phyloP scores from a whole-genome alignment of 2,329 filamentous ascomycete genomes.

The Lecanicillium sp. region DNA sequence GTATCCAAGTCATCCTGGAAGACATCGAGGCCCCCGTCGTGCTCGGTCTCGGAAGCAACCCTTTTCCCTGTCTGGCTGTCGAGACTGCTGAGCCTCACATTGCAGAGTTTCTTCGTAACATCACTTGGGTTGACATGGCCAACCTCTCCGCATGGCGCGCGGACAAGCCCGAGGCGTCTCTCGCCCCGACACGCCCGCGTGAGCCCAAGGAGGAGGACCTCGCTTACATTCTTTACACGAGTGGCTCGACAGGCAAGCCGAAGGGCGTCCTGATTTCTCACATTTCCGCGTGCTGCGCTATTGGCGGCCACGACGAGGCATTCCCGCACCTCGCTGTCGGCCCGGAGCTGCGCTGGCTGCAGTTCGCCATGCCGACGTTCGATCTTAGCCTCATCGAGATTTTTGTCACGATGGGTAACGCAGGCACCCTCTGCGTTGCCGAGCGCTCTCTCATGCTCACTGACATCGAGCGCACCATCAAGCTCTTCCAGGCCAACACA shows the following conservation, averaged over 20 bases:
- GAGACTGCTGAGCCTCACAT: constrained; percentile 18
- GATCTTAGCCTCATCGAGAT: constrained; percentile 13
- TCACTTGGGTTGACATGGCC: constrained; percentile 12
- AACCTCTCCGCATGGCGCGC: constrained; percentile 11
- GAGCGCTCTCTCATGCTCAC: constrained; percentile 13
- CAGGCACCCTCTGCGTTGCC: constrained; percentile 12
- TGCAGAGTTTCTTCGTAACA: constrained; percentile 6
- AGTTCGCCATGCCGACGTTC: constrained; percentile 13
- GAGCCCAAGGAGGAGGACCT: constrained; percentile 24
- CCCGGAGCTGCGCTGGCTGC: constrained; percentile 12
- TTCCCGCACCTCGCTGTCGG: constrained; percentile 6
- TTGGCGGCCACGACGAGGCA: constrained; percentile 8
- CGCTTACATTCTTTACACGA: constrained; percentile 38
- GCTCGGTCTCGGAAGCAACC: constrained; percentile 19
- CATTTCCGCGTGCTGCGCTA: constrained; percentile 34
- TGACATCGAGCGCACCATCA: constrained; percentile 12
- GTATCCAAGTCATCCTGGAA: constrained; percentile 9
- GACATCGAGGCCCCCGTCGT: constrained; percentile 12
- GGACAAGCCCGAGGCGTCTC: background rate
- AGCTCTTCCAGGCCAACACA: constrained; percentile 12
- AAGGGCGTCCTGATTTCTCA: constrained; percentile 69
- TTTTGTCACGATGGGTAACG: constrained; percentile 12
- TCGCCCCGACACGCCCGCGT: background rate
- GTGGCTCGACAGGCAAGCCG: constrained; percentile 43
- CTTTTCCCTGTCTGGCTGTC: constrained; percentile 20